These are phyloP conservation scores for Leccinum laetum DNA, from an alignment of 1,284 basidiomycete species.

Conservation along the genomic window DNA sequence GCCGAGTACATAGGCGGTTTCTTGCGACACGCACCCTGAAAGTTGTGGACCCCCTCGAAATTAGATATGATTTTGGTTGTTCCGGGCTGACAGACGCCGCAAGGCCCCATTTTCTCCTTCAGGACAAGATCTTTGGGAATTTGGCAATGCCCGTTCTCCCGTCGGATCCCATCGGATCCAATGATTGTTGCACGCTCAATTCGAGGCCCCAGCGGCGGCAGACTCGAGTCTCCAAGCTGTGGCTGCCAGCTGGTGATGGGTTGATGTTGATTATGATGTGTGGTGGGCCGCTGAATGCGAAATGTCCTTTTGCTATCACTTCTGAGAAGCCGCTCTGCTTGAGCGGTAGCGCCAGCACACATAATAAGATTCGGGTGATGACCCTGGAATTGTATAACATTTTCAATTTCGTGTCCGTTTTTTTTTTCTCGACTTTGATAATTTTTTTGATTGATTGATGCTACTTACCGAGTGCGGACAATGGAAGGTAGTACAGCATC, in stretches of 20 bases:
- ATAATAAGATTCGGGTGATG: constrained; percentile 9
- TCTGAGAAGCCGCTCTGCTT: background rate
- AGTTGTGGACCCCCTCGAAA: constrained; percentile 6
- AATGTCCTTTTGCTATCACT: background rate
- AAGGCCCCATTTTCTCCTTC: background rate
- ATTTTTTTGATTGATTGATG: constrained; percentile 6
- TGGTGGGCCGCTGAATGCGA: background rate
- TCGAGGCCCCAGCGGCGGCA: background rate
- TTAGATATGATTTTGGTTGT: background rate
- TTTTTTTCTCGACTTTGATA: background rate
- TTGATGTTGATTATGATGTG: background rate
- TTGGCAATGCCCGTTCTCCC: background rate
- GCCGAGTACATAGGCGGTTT: background rate
- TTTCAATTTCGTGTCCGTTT: background rate
- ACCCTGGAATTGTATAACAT: constrained; percentile 15
- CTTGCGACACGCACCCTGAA: background rate
- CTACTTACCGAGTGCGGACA: constrained; percentile 5
- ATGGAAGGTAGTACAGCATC: constrained; percentile 12
- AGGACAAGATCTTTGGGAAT: background rate
- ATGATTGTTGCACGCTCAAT: background rate
- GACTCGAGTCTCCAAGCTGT: background rate
- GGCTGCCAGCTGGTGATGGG: background rate
- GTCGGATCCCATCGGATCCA: background rate
- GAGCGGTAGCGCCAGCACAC: background rate
- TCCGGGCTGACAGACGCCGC: constrained; percentile 2